phyloP scores from a whole-genome alignment of 805 yeast genomes.

The Myxozyma monticola region DNA sequence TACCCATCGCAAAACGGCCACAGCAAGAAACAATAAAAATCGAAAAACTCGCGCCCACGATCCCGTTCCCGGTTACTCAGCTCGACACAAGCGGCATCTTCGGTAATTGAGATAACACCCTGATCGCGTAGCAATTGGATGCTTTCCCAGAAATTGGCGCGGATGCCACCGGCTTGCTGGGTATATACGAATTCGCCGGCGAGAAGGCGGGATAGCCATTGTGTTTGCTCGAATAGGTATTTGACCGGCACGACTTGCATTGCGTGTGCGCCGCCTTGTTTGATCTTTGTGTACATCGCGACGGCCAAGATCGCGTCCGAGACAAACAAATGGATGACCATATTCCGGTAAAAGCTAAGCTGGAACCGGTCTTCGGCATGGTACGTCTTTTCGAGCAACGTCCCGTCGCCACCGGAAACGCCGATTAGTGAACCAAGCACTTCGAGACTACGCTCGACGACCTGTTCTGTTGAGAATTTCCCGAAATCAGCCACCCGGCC shows the following conservation, averaged over 20 bases:
- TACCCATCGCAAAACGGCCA: constrained; percentile 50
- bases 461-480: constrained; percentile 35
- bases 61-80: constrained; percentile 30
- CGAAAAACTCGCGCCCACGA: constrained; percentile 39
- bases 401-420: constrained; percentile 28
- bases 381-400: constrained; percentile 43
- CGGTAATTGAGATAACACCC: constrained; percentile 35
- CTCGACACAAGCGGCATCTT: constrained; percentile 28
- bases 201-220: constrained; percentile 41
- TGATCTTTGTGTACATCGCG: constrained; percentile 39
- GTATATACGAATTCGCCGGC: constrained; percentile 45
- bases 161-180: constrained; percentile 39
- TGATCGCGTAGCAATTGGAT: constrained; percentile 36
- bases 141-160: constrained; percentile 37
- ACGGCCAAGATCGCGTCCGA: constrained; percentile 52
- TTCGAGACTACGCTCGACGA: constrained; percentile 43
- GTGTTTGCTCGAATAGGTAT: constrained; percentile 37
- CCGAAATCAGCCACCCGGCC: constrained; percentile 44
- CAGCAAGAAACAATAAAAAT: constrained; percentile 45
- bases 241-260: constrained; percentile 32
- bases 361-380: constrained; percentile 53
- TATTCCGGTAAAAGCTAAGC: constrained; percentile 58
- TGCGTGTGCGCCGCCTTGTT: constrained; percentile 33
- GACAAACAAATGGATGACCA: constrained; percentile 55
- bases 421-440: constrained; percentile 45